Conservation (phyloP, 2,329 filamentous ascomycete species). For the Cadophora malorum region DNA sequence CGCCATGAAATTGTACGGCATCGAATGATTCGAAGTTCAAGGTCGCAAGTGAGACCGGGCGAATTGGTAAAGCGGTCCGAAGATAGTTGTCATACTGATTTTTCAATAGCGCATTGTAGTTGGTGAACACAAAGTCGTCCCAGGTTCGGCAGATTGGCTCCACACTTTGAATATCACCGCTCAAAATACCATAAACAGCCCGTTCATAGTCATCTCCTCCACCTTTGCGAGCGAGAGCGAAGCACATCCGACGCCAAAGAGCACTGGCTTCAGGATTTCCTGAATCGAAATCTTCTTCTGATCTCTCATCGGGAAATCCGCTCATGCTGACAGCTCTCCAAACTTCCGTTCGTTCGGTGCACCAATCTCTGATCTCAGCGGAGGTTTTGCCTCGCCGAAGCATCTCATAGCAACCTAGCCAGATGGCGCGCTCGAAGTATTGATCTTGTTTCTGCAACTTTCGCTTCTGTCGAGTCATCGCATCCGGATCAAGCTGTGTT, state of each 20-base stretch:
- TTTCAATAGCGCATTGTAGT: slow-evolving; percentile 85
- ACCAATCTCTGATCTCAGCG: slow-evolving; percentile 82
- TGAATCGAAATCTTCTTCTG: slow-evolving; percentile 51
- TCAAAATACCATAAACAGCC: slow-evolving; percentile 89
- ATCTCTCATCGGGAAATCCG: slow-evolving; percentile 66
- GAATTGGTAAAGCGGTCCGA: slow-evolving; percentile 59
- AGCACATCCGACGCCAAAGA: slow-evolving; percentile 83
- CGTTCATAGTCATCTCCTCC: slow-evolving; percentile 79
- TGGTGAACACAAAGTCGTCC: slow-evolving; percentile 86
- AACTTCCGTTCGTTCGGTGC: slow-evolving; percentile 80
- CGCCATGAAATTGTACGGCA: slow-evolving; percentile 66
- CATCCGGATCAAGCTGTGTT: slow-evolving; percentile 92
- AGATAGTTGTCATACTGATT: slow-evolving; percentile 80
- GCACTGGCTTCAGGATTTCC: slow-evolving; percentile 56
- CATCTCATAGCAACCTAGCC: slow-evolving; percentile 94
- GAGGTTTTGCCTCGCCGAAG: slow-evolving; percentile 81
- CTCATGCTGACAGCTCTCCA: slow-evolving; percentile 89
- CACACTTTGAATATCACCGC: slow-evolving; percentile 81
- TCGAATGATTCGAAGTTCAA: slow-evolving; percentile 70
- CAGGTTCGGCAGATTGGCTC: slow-evolving; percentile 78
- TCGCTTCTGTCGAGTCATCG: slow-evolving; percentile 77
- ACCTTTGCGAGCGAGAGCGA: slow-evolving; percentile 71
- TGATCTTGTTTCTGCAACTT: slow-evolving; percentile 82
- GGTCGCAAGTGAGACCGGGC: slow-evolving; percentile 58
- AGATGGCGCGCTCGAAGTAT: slow-evolving; percentile 87